Base-by-base conservation (phyloP, 1,284 basidiomycete genomes). In the Filobasidium uniguttulatum region DNA sequence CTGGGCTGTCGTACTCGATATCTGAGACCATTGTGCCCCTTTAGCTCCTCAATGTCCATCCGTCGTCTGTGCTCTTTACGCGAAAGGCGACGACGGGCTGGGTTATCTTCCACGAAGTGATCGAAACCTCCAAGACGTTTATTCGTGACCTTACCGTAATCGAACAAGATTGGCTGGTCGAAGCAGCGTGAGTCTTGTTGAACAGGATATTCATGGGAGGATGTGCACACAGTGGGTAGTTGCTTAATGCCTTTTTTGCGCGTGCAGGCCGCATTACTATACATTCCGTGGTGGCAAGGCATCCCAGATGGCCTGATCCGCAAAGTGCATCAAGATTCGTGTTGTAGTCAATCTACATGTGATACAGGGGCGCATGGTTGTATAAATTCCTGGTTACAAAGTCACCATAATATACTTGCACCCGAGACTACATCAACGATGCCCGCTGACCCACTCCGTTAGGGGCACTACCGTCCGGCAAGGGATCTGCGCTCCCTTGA, bases 101-200 rank as follows among this genome's bases (percentile, higher is more conserved):
- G 86, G 86, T 97, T 5, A 74, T 98, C 20, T 98, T 83, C 62
- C 88, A 94, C 63, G 91, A 98, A 65, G 83, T 97, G 68, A 80
- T 93, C 59, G 89, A 96, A 67, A 96, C 93, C 1, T 90, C 86
- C 57, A 96, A 93, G 68, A 81, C 65, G 23, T 76, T 75, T 57
- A 76, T 77, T 67, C 60, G 74, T 38, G 76, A 78, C 56, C 49
- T 77, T 17, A 75, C 74, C 1, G 71, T 73, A 6, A 67, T 76
- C 26, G 71, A 74, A 34, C 66, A 71, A 51, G 73, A 75, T 41
- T 76, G 74, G 75, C 61, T 74, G 23, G 66, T 69, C 2, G 70
- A 75, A 57, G 55, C 73, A 28, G 73, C 73, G 64, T 71, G 46
- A 62, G 66, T 62, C 2, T 26, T 14, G 20, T 22, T 12, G 14